phyloP scores from a whole-genome alignment of 768 basidiomycete genomes.

The Rossbeevera mucosa region DNA sequence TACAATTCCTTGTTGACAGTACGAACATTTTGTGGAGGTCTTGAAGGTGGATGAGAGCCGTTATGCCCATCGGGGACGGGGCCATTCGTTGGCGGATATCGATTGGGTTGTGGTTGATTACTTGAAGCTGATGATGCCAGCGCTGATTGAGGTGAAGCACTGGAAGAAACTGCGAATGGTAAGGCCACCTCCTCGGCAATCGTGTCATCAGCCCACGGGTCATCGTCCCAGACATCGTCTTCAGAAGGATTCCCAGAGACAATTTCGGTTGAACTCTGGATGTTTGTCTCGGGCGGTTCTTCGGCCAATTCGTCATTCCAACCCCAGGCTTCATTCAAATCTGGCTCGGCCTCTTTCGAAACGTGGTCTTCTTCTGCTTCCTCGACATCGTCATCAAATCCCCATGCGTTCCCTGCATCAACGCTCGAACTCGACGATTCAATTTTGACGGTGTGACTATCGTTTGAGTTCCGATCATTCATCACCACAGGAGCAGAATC shows the following conservation, averaged over 20 bases:
- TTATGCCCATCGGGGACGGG: constrained; percentile 16
- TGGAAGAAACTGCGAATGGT: constrained; percentile 23
- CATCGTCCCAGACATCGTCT: constrained; percentile 58
- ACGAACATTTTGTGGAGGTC: constrained; percentile 14
- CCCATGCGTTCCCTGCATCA: constrained; percentile 42
- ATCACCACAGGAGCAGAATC: constrained; percentile 15
- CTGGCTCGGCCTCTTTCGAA: constrained; percentile 30
- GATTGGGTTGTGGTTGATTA: constrained; percentile 43
- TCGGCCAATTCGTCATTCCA: constrained; percentile 52
- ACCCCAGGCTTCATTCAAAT: constrained; percentile 67
- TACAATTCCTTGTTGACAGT: constrained; percentile 44
- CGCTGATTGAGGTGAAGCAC: constrained; percentile 26
- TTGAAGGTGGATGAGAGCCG: constrained; percentile 14
- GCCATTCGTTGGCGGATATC: constrained; percentile 19
- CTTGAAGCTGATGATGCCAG: constrained; percentile 48
- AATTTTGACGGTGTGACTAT: constrained; percentile 30
- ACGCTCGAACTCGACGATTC: constrained; percentile 23
- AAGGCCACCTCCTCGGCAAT: constrained; percentile 25
- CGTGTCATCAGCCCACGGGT: constrained; percentile 60
- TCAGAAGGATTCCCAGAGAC: constrained; percentile 29
- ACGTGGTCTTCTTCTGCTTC: constrained; percentile 17
- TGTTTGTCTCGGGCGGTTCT: constrained; percentile 27
- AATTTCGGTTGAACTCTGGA: not conserved
- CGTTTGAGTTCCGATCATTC: constrained; percentile 46
- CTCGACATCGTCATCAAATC: constrained; percentile 46